Base-by-base conservation (phyloP, 352 stramenopile genomes). In the Aphanomyces cochlioides region DNA sequence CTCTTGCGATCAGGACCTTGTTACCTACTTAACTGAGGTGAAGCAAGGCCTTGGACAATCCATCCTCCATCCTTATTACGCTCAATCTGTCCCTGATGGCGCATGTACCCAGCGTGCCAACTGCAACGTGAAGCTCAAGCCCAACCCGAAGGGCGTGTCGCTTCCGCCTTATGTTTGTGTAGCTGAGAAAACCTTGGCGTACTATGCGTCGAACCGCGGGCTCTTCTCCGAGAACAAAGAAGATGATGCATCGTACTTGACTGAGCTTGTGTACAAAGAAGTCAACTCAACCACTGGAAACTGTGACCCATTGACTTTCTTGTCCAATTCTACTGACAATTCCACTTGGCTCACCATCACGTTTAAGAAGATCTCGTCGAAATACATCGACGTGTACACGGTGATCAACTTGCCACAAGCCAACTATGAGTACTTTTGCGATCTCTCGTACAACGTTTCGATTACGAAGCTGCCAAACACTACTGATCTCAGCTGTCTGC, bases 91-190 rank as follows among this genome's bases (percentile, higher is more conserved):
- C 5, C 64, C 64, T 7, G 19, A 61, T 10, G 64, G 64, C 1
- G 13, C 43, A 15, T 70, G 64, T 28, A 70, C 64, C 2, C 61
- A 70, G 47, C 43, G 64, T 10, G 47, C 47, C 15, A 61, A 61
- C 38, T 69, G 63, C 50, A 7, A 70, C 36, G 45, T 70, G 12
- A 61, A 45, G 2, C 54, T 70, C 48, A 70, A 70, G 28, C 64
- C 64, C 10, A 70, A 70, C n/a, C 64, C 64, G 21, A 28, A 17
- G 6, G 47, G 17, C 4, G 38, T 15, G 48, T 36, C 13, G 47
- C 28, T 15, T n/a, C 47, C 28, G 6, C 19, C 10, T 48, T 17
- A 41, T 50, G 43, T 61, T 1, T 70, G 64, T 38, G 64, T 70
- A 17, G 43, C 36, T 7, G 34, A 70, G 19, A 70, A 70, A 28